phyloP scores from a whole-genome alignment of 257 asterid species.

The Solanum bukasovii region DNA sequence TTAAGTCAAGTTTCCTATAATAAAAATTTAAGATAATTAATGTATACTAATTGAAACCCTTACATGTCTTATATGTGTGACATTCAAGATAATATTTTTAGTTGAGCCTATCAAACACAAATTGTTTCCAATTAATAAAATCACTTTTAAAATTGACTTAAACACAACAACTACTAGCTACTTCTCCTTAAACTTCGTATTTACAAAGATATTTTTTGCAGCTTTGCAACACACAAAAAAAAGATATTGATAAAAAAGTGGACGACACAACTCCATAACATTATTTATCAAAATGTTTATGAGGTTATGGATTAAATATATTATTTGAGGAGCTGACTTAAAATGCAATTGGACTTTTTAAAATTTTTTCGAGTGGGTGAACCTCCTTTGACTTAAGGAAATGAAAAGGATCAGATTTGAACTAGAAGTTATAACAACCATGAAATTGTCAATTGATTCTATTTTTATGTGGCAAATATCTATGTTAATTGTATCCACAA shows the following conservation, averaged over 20 bases:
- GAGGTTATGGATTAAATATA: neutral
- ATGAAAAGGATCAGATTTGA: neutral
- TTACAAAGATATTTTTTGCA: neutral
- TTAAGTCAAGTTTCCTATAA: neutral
- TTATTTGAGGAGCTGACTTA: neutral
- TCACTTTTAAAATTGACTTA: neutral
- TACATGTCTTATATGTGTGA: neutral
- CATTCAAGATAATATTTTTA: neutral
- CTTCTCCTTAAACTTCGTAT: neutral
- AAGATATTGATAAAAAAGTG: neutral
- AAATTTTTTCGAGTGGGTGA: neutral
- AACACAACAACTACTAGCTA: neutral
- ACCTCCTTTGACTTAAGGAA: neutral
- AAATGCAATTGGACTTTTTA: neutral
- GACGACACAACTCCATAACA: neutral
- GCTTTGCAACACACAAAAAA: neutral
- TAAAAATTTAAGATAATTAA: neutral
- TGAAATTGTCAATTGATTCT: neutral
- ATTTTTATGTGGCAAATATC: neutral
- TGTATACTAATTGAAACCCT: neutral
- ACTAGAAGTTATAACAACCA: neutral
- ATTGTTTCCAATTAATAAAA: neutral
- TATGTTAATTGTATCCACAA: neutral
- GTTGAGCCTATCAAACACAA: neutral
- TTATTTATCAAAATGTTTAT: neutral